Evolutionary conservation across 768 basidiomycete species (phyloP).

Genomic region (Lepiota venenata): DNA sequence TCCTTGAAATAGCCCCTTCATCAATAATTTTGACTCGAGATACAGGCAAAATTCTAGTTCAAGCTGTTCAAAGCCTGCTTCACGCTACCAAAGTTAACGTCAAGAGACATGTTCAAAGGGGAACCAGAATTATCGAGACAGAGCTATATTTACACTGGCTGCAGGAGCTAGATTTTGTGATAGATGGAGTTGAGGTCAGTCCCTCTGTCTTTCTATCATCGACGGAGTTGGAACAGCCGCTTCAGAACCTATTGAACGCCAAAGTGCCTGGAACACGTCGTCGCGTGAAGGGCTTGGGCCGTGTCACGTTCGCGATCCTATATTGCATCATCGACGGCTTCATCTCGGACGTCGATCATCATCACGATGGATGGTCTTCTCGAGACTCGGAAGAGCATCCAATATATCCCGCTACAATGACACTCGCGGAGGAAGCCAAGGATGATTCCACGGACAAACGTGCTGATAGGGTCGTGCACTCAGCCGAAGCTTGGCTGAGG

Average conservation of each 20-base stretch:
- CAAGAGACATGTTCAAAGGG: slow-evolving; percentile 23
- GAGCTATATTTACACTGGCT: slow-evolving; percentile 43
- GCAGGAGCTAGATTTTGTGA: slow-evolving; percentile 33
- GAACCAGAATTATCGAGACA: slow-evolving; percentile 32
- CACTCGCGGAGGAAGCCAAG: slow-evolving; percentile 42
- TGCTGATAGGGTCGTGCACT: slow-evolving; percentile 30
- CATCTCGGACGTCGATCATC: slow-evolving; percentile 39
- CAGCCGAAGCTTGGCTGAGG: slow-evolving; percentile 31
- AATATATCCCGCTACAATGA: slow-evolving; percentile 35
- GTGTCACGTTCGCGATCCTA: slow-evolving; percentile 36
- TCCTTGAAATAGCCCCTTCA: neutral
- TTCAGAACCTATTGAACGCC: slow-evolving; percentile 32
- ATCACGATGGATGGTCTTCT: slow-evolving; percentile 40
- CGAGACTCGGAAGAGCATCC: slow-evolving; percentile 24
- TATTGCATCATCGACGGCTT: slow-evolving; percentile 42
- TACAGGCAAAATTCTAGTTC: neutral
- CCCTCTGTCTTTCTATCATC: neutral
- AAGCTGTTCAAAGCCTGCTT: slow-evolving; percentile 29
- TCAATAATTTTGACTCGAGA: neutral
- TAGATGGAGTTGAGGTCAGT: slow-evolving; percentile 34
- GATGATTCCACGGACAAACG: slow-evolving; percentile 38
- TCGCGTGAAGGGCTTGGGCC: slow-evolving; percentile 34
- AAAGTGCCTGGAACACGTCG: slow-evolving; percentile 34
- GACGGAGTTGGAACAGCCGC: slow-evolving; percentile 1
- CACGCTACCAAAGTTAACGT: slow-evolving; percentile 28